phyloP scores from a whole-genome alignment of 2,329 filamentous ascomycete species.

The Cytospora paraplurivora region DNA sequence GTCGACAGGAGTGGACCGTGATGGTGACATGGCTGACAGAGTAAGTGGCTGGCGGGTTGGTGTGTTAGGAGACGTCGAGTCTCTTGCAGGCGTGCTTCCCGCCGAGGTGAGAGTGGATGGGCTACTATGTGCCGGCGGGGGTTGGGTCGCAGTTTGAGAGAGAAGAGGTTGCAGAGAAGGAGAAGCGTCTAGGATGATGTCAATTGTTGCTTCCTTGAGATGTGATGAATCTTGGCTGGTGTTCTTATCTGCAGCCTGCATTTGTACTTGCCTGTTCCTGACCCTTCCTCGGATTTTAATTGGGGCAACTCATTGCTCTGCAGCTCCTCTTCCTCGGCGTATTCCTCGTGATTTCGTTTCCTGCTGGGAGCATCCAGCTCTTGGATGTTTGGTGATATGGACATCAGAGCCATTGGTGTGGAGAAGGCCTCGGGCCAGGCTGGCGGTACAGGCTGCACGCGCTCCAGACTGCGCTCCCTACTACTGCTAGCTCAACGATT shows the following conservation, averaged over 20 bases:
- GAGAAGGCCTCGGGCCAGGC: slow-evolving; percentile 11
- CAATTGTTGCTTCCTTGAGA: not conserved
- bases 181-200: slow-evolving; percentile 11
- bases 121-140: slow-evolving; percentile 35
- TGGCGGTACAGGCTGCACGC: slow-evolving; percentile 9
- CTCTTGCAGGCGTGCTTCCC: slow-evolving; percentile 43
- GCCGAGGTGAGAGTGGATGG: slow-evolving; percentile 45
- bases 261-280: slow-evolving; percentile 14
- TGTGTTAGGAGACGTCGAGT: slow-evolving; percentile 42
- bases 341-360: slow-evolving; percentile 53
- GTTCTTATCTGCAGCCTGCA: not conserved
- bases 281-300: not conserved
- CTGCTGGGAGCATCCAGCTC: slow-evolving; percentile 45
- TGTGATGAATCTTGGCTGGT: not conserved
- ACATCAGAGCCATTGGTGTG: slow-evolving; percentile 49
- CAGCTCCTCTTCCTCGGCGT: slow-evolving; percentile 35
- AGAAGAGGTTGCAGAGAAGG: slow-evolving; percentile 21
- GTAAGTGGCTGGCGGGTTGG: slow-evolving; percentile 32
- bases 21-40: slow-evolving; percentile 30
- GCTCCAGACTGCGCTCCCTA: slow-evolving; percentile 11
- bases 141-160: slow-evolving; percentile 33
- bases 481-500: not conserved
- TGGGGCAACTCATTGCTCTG: slow-evolving; percentile 31
- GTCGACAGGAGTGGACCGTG: not conserved
- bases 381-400: slow-evolving; percentile 51